Evolutionary conservation across 768 basidiomycete genomes (phyloP).

Genomic region (Suillus discolor): DNA sequence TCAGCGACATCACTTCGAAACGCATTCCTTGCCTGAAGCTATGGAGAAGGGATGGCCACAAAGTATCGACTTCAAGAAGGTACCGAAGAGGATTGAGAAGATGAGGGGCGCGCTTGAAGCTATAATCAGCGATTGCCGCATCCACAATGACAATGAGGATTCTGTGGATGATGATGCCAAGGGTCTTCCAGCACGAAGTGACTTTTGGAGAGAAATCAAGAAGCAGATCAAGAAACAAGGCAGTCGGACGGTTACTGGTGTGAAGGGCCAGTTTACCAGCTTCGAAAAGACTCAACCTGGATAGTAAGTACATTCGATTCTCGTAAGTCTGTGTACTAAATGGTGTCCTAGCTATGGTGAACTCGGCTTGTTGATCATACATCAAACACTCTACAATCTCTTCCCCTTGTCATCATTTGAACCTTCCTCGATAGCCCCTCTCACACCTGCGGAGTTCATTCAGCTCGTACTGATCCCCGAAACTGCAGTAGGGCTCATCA

Average conservation of each 20-base stretch:
- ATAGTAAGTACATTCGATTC: slow-evolving; percentile 61
- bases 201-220: slow-evolving; percentile 73
- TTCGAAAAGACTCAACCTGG: slow-evolving; percentile 87
- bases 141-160: slow-evolving; percentile 24
- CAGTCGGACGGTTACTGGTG: slow-evolving; percentile 62
- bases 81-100: slow-evolving; percentile 54
- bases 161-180: slow-evolving; percentile 9
- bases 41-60: slow-evolving; percentile 76
- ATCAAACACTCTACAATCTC: slow-evolving; percentile 72
- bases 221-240: slow-evolving; percentile 67
- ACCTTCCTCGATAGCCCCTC: slow-evolving; percentile 56
- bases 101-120: slow-evolving; percentile 50
- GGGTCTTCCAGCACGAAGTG: slow-evolving; percentile 42
- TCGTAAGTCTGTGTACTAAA: background rate
- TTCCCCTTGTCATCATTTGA: slow-evolving; percentile 68
- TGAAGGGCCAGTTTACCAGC: slow-evolving; percentile 73
- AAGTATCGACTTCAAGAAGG: slow-evolving; percentile 60
- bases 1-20: slow-evolving; percentile 80
- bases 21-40: slow-evolving; percentile 70
- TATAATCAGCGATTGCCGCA: slow-evolving; percentile 52
- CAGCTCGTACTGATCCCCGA: slow-evolving; percentile 91
- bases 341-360: slow-evolving; percentile 72
- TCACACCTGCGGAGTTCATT: slow-evolving; percentile 76
- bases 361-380: slow-evolving; percentile 78
- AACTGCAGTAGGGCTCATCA: slow-evolving; percentile 78